Evolutionary conservation across 768 basidiomycete species (phyloP).

Genomic region (Psilocybe sp.): DNA sequence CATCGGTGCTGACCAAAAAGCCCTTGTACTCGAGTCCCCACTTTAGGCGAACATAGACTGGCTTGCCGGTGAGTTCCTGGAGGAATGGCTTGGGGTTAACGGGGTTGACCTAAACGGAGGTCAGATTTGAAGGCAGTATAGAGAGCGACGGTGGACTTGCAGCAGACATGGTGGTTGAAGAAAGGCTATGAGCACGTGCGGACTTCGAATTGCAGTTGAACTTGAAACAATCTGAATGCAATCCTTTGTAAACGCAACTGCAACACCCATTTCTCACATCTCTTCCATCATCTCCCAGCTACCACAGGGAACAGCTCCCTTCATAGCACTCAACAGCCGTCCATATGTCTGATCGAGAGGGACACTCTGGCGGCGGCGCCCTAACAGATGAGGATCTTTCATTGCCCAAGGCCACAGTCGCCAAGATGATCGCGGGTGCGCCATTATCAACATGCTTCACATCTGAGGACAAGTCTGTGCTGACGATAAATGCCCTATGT

Average conservation of each 20-base stretch:
- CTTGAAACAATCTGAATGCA: neutral
- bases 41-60: conserved; percentile 91
- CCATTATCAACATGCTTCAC: neutral
- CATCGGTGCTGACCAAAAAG: conserved; percentile 97
- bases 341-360: conserved; percentile 89
- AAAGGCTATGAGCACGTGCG: conserved; percentile 33
- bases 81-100: conserved; percentile 99
- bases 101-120: conserved; percentile 64
- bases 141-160: conserved; percentile 37
- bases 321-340: neutral
- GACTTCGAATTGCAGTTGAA: conserved; percentile 28
- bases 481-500: conserved; percentile 5
- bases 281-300: conserved; percentile 5
- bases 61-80: conserved; percentile 97
- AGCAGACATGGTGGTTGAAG: conserved; percentile 59
- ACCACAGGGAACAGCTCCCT: neutral
- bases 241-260: neutral
- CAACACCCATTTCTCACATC: neutral
- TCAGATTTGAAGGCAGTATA: conserved; percentile 4
- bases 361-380: conserved; percentile 54
- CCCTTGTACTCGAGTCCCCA: conserved; percentile 99
- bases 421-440: conserved; percentile 93
- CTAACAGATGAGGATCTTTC: conserved; percentile 90
- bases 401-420: conserved; percentile 94
- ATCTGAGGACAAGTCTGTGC: conserved; percentile 5